phyloP scores from a whole-genome alignment of 306 rosid genomes.

The Heteromeles arbutifolia region DNA sequence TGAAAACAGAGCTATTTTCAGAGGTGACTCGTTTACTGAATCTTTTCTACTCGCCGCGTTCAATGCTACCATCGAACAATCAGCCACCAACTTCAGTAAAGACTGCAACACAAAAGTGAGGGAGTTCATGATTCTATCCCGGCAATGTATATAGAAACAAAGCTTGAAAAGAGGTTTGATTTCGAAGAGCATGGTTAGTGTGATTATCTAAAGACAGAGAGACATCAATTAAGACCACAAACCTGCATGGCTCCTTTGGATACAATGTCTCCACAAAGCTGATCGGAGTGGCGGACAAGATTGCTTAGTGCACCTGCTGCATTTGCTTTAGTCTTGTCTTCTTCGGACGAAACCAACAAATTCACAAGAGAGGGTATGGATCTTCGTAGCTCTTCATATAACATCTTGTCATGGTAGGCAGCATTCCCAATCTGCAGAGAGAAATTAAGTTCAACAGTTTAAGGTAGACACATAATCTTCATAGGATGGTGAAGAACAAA shows the following conservation, averaged over 20 bases:
- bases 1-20: conserved; percentile 88
- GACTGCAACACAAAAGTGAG: conserved; percentile 44
- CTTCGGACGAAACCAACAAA: conserved; percentile 65
- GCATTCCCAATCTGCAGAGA: conserved; percentile 77
- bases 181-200: not conserved
- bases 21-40: conserved; percentile 68
- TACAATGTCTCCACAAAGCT: conserved; percentile 77
- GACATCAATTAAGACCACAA: not conserved
- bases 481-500: not conserved
- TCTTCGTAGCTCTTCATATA: conserved; percentile 74
- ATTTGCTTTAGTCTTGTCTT: conserved; percentile 95
- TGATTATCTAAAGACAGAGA: not conserved
- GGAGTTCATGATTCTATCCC: not conserved
- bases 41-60: conserved; percentile 69
- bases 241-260: conserved; percentile 95
- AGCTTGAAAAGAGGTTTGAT: not conserved
- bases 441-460: not conserved
- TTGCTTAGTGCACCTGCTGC: conserved; percentile 99
- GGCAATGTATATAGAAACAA: not conserved
- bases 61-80: conserved; percentile 57
- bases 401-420: conserved; percentile 70
- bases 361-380: conserved; percentile 80
- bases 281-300: conserved; percentile 84
- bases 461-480: not conserved
- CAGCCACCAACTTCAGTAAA: conserved; percentile 68